Conservation (phyloP, 2,329 filamentous ascomycete genomes). For the Phoma sp. region DNA sequence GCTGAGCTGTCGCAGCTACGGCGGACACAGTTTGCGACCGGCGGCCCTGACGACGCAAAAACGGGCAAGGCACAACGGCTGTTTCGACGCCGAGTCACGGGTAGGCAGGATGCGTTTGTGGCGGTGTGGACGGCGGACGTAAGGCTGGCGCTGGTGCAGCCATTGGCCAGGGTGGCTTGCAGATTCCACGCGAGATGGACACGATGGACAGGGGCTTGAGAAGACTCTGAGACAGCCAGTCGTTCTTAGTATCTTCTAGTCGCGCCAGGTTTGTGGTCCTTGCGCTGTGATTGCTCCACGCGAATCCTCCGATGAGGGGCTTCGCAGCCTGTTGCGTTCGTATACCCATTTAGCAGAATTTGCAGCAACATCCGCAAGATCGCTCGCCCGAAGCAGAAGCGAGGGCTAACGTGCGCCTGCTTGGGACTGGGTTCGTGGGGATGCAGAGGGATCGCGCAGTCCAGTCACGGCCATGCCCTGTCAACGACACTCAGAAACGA, state of each 20-base stretch:
- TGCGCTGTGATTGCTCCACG: conserved; percentile 34
- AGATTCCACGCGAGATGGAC: conserved; percentile 48
- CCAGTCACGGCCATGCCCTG: conserved; percentile 13
- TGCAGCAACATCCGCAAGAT: conserved; percentile 18
- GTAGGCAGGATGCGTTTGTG: conserved; percentile 25
- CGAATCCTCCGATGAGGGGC: conserved; percentile 37
- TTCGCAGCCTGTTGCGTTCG: conserved; percentile 21
- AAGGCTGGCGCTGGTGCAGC: conserved; percentile 44
- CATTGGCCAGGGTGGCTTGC: conserved; percentile 40
- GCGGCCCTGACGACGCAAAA: conserved; percentile 24
- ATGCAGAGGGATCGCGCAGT: conserved; percentile 18
- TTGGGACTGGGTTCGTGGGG: conserved; percentile 21
- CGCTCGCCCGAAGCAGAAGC: conserved; percentile 17
- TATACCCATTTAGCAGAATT: conserved; percentile 13
- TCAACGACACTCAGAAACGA: conserved; percentile 11
- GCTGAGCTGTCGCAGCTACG: conserved; percentile 33
- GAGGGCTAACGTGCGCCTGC: conserved; percentile 10
- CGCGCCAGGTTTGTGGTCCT: conserved; percentile 28
- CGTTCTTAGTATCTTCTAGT: conserved; percentile 45
- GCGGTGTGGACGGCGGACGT: conserved; percentile 38
- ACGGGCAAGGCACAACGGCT: conserved; percentile 43
- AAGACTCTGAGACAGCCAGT: conserved; percentile 44
- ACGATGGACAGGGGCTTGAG: conserved; percentile 39
- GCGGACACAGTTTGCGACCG: conserved; percentile 25
- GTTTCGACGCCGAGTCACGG: conserved; percentile 32